Base-by-base conservation (phyloP, 768 basidiomycete species). In the Phylloporus sp. region DNA sequence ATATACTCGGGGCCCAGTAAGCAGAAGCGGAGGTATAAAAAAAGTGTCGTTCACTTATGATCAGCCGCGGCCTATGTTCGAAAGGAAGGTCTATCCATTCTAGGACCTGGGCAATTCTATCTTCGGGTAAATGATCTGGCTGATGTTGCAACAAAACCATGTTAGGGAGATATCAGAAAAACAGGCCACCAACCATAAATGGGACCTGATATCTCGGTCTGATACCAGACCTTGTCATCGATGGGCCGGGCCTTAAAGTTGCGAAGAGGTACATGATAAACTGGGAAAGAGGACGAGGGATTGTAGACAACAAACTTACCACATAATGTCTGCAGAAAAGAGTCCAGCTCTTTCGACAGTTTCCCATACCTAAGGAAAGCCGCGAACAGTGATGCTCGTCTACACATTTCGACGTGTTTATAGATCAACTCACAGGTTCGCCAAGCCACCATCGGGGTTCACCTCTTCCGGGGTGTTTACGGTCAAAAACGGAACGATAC, bases 291-390 rank as follows among this genome's bases (percentile, higher is more conserved):
- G 15, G 18, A 36, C n/a, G 20, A 23, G 4, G 5, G 6, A 24
- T 15, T 26, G 15, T 5, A 26, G 18, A 20, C 17, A 5, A 38
- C 7, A 33, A 20, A 71, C 81, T 38, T 47, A 89, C 89, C 90
- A 95, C 91, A 94, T 93, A 22, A 90, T 70, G 56, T 91, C 90
- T 1, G 88, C 90, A 10, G 86, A 84, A 35, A 75, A 70, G 21
- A 90, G 62, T 0, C 82, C 83, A n/a, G 83, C 80, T 49, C 77
- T 82, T 52, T 75, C 77, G 3, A 81, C 86, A 0, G 90, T 92
- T 61, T 90, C 89, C 91, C 91, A 94, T 74, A 92, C 85, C 87
- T 90, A 32, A 22, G 36, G 26, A 35, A 48, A 38, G 24, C 23
- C 21, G 8, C 29, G 39, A 18, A 36, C 5, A 42, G 13, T n/a